Conservation (phyloP, 352 stramenopile species). For the Phytophthora syringae region DNA sequence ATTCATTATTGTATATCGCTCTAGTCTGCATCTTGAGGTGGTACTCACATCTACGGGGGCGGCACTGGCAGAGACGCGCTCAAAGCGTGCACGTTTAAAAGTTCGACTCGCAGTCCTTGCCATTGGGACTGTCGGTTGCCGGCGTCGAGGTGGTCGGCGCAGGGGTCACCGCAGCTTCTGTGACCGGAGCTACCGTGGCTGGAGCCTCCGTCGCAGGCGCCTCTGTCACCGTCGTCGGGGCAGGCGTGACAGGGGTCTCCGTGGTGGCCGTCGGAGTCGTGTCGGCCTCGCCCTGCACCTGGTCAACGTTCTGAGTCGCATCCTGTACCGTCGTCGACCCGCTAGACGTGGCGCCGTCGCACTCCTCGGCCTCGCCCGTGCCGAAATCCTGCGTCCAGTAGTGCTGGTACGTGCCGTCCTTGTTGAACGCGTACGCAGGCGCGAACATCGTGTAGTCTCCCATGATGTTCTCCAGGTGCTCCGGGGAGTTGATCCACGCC, state of each 20-base stretch:
- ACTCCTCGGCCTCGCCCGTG: slow-evolving; percentile 34
- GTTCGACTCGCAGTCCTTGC: too few relatives aligned
- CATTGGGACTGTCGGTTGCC: too few relatives aligned
- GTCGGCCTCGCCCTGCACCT: slow-evolving; percentile 23
- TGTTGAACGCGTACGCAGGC: slow-evolving; percentile 39
- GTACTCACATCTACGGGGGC: slow-evolving; percentile 35
- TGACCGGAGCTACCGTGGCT: too few relatives aligned
- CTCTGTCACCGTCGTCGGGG: too few relatives aligned
- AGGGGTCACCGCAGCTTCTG: too few relatives aligned
- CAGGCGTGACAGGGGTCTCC: too few relatives aligned
- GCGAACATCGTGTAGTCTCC: slow-evolving; percentile 49
- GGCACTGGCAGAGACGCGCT: too few relatives aligned
- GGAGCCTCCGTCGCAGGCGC: too few relatives aligned
- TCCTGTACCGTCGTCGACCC: slow-evolving; percentile 18
- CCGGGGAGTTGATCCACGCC: slow-evolving; percentile 48
- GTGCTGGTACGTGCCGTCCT: slow-evolving; percentile 37
- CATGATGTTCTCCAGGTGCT: slow-evolving; percentile 45
- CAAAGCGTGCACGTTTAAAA: too few relatives aligned
- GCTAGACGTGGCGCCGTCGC: slow-evolving; percentile 16
- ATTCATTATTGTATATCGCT: slow-evolving; percentile 36
- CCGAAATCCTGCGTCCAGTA: slow-evolving; percentile 77
- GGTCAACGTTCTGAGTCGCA: slow-evolving; percentile 23
- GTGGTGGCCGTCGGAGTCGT: background rate
- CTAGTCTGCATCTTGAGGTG: slow-evolving; percentile 29
- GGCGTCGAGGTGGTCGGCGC: too few relatives aligned